These are phyloP conservation scores for Orobanche coerulescens DNA, from an alignment of 257 asterid species.

Conservation along the genomic window DNA sequence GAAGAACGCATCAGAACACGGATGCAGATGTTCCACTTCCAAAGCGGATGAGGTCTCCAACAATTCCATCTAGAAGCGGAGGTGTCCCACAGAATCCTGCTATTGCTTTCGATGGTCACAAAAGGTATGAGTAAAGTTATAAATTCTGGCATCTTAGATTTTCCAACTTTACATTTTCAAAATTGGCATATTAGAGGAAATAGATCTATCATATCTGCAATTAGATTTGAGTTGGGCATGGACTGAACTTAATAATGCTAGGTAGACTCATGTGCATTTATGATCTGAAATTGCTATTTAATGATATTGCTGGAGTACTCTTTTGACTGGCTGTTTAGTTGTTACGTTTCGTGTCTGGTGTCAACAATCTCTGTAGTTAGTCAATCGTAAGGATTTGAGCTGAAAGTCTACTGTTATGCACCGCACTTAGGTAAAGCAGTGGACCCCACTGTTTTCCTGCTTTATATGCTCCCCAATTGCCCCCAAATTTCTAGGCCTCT, in stretches of 20 bases:
- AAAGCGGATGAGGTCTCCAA: constrained; percentile 75
- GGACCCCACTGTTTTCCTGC: constrained; percentile 34
- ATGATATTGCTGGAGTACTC: constrained; percentile 3
- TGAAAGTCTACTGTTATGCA: constrained; percentile 29
- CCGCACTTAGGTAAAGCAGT: constrained; percentile 30
- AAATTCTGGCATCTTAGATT: constrained; percentile 2
- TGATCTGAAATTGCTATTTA: not conserved
- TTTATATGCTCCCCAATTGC: constrained; percentile 24
- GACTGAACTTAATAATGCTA: not conserved
- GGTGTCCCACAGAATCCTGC: constrained; percentile 31
- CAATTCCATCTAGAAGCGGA: constrained; percentile 29
- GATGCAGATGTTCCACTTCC: constrained; percentile 44
- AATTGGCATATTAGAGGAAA: not conserved
- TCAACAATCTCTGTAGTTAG: constrained; percentile 11
- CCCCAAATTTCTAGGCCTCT: constrained; percentile 10
- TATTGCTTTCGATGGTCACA: constrained; percentile 27
- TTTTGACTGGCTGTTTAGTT: constrained; percentile 10
- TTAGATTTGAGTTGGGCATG: constrained; percentile 7
- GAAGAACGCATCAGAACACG: constrained; percentile 36
- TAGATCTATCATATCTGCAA: not conserved
- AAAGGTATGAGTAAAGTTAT: constrained; percentile 35
- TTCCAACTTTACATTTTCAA: not conserved
- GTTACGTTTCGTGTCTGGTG: constrained; percentile 11
- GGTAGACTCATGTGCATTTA: not conserved
- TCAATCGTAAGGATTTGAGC: constrained; percentile 32